Evolutionary conservation across 148 eudicot genomes (phyloP), one percentile per base, ranked within the genome.

Genomic region (Rhododendron simsii): DNA sequence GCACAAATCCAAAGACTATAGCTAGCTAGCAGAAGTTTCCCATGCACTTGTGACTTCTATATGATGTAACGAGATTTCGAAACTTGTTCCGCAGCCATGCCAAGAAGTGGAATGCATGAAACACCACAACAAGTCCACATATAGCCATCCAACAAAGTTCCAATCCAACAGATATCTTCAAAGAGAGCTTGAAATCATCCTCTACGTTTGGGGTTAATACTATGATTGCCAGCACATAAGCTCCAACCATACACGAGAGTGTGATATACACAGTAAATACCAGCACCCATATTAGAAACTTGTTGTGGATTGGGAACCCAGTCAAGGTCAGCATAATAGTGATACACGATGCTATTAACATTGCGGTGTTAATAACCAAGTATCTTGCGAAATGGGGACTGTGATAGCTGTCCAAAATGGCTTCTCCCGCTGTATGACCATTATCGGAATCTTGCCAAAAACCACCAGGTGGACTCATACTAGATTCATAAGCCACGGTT

Each of bases 391-490:
- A 65, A 65, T 26, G 0, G 26, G 7, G 28, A 37, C 45, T 16
- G 2, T 74, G 18, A 74, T 5, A 8, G 14, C 7, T 28, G 61
- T 55, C 78, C 39, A 84, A 30, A 84, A 65, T 11, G 11, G 85
- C 47, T n/a, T 3, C 6, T 9, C 45, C 65, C 0, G 80, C 63
- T 3, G 0, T 4, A 23, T 2, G 35, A 18, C 67, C 67, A 0
- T 1, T 1, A 61, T 14, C 0, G 2, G 15, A 1, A 4, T 80
- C 82, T 48, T 80, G 82, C 82, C 82, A 80, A 50, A 80, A 53
- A 50, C 82, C 30, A 26, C 82, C 63, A 0, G 86, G 85, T 4
- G 77, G 79, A 84, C 51, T 73, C 14, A 84, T 26, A 84, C 44
- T 11, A 3, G 85, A 26, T n/a, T 15, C 21, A 41, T 30, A 73